Base-by-base conservation (phyloP, 352 stramenopile genomes). In the Hyphochytrium catenoides region DNA sequence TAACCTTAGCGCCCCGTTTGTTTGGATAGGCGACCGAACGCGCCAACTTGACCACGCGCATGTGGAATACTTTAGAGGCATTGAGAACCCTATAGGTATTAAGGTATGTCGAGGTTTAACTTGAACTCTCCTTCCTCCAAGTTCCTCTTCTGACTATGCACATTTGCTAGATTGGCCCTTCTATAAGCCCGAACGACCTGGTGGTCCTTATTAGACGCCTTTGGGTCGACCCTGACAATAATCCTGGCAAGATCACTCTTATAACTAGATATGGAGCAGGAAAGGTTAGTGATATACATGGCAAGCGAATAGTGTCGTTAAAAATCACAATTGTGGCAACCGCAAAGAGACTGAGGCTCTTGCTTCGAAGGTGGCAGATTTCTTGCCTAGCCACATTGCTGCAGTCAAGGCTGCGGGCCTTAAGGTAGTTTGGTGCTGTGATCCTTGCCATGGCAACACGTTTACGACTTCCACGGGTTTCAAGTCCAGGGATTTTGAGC, bases 21-120 rank as follows among this genome's bases (percentile, higher is more conserved):
- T 97, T 18, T 98, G 91, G 89, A 92, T 97, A 40, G 91, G 91
- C 33, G 91, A 97, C 62, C 78, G 91, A 36, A 98, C 91, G 40
- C 70, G 91, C 31, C 75, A 97, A 59, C 67, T 96, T 12, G 89
- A 96, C 56, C 74, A 89, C 40, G 88, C 87, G 14, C 91, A 98
- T 49, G 64, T 98, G 34, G 89, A 98, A 67, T 98, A 97, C 62
- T 83, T 91, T 41, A 74, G 86, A 14, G 91, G 89, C 18, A 90
- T 98, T 47, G 74, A 84, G 42, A 98, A 98, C 65, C 91, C 91
- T 8, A 86, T 98, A 26, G 91, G 85, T 39, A 85, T 98, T 47
- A 98, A 98, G 59, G 61, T 18, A 32, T 20, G 16, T n/a, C n/a
- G n/a, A n/a, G n/a, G n/a, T n/a, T n/a, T n/a, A n/a, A n/a, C n/a